Percentiles rank a stretch among this genome's conserved stretches.
phyloP scores from a whole-genome alignment of 2,329 filamentous ascomycete species.

The Knoxdaviesia capensis region DNA sequence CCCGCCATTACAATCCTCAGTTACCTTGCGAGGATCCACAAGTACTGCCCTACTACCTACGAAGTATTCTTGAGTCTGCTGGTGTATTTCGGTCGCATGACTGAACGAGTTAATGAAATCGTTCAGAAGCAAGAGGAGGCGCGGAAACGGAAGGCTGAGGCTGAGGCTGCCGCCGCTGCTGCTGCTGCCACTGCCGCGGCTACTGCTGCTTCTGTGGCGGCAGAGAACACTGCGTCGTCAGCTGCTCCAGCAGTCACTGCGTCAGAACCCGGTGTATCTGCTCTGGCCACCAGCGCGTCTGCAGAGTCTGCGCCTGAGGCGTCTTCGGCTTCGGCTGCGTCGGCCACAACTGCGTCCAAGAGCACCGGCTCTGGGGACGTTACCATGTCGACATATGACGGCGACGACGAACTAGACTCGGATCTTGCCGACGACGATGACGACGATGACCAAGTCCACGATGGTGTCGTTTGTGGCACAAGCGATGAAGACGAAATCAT shows the following conservation, averaged over 20 bases:
- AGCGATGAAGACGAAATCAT: no score
- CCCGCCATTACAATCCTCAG: slow-evolving; percentile 92
- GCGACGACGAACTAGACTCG: slow-evolving; percentile 23
- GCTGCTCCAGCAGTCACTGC: no score
- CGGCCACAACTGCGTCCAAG: no score
- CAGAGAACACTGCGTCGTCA: no score
- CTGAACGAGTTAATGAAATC: slow-evolving; percentile 74
- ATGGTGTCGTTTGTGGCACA: slow-evolving; percentile 6
- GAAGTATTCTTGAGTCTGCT: slow-evolving; percentile 91
- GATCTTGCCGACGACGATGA: slow-evolving; percentile 29
- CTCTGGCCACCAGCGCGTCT: no score
- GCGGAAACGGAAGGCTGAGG: slow-evolving; percentile 13
- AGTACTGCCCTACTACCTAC: slow-evolving; percentile 96
- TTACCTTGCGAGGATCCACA: slow-evolving; percentile 90
- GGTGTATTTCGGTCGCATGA: slow-evolving; percentile 98
- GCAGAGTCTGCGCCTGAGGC: no score
- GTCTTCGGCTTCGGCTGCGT: no score
- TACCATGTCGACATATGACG: no score
- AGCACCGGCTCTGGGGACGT: no score
- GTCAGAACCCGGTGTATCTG: no score
- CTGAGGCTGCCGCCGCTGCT: neutral
- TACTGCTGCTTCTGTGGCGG: neutral
- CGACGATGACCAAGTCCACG: slow-evolving; percentile 15
- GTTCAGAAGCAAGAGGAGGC: slow-evolving; percentile 47
- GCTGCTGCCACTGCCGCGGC: neutral